phyloP scores from a whole-genome alignment of 2,329 filamentous ascomycete genomes.

The Aspergillus nomiae region DNA sequence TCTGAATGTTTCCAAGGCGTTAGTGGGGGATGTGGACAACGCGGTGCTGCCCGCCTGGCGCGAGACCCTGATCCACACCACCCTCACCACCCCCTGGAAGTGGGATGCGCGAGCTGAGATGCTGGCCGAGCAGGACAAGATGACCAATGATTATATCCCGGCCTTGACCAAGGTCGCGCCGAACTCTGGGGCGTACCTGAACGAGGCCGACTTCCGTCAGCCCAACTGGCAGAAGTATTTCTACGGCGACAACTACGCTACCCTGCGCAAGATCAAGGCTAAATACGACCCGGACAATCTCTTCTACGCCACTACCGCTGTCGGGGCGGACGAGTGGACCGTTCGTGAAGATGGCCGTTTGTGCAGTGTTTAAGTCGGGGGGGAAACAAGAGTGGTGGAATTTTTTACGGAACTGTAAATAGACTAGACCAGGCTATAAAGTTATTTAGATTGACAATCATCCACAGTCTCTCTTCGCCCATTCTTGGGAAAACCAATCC shows the following conservation, averaged over 20 bases:
- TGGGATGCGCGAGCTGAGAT: conserved; percentile 37
- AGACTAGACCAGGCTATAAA: background rate
- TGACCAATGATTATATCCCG: conserved; percentile 44
- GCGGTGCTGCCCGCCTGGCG: conserved; percentile 47
- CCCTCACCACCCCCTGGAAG: conserved; percentile 41
- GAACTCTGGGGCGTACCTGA: conserved; percentile 43
- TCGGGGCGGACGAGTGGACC: conserved; percentile 55
- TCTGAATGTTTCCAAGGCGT: conserved; percentile 40
- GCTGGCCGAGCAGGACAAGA: conserved; percentile 36
- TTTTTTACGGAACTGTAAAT: background rate
- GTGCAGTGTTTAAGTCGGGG: conserved; percentile 31
- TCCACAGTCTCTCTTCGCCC: background rate
- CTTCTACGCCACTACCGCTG: conserved; percentile 48
- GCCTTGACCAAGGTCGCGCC: conserved; percentile 40
- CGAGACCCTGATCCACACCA: conserved; percentile 43
- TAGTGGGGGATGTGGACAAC: conserved; percentile 45
- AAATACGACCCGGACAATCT: conserved; percentile 45
- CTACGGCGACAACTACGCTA: conserved; percentile 45
- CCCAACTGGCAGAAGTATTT: conserved; percentile 44
- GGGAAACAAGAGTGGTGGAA: background rate
- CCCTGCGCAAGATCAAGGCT: conserved; percentile 40
- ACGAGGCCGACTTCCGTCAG: conserved; percentile 47
- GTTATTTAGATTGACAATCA: background rate
- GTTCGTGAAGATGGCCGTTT: conserved; percentile 41
- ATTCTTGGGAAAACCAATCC: background rate